Base-by-base conservation (phyloP, 306 rosid species). In the Glycyrrhiza uralensis region DNA sequence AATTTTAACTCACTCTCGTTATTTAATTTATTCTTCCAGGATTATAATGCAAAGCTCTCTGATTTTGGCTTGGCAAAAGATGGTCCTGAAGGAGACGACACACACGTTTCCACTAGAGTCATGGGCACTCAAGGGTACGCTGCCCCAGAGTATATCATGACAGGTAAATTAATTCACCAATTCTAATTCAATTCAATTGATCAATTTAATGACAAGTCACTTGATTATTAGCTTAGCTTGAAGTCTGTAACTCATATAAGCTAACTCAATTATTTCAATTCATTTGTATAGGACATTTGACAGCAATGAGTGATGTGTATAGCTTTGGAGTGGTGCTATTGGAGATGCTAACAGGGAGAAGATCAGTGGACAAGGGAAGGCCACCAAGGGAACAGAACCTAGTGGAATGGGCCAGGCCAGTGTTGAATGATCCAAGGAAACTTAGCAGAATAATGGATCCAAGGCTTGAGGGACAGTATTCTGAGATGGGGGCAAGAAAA, bases 71-170 rank as follows among this genome's bases (percentile, higher is more conserved):
- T 94, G 36, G 99, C 99, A n/a, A 94, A 88, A 76, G 99, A 94
- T 42, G 99, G 97, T 0, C 99, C 99, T 0, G 96, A 91, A 71
- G 99, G 99, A 51, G 97, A 91, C 20, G 97, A 94, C 44, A 94
- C 99, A 0, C 99, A 94, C 50, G 99, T 94, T 47, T 94, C 99
- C 20, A 94, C 99, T 0, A 49, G 99, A 12, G 99, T 94, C 0
- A 86, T 94, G 99, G 99, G 99, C 1, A 94, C 99, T 0, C 96
- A 94, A 41, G 99, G 99, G 15, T 94, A 94, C 0, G 99, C 99
- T 1, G 99, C 97, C 9, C 99, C 99, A 0, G 99, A 94, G 74
- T 94, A 94, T 20, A 44, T 94, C 62, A 94, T 94, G 99, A 94
- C 99, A 4, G 98, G 98, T 90, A 78, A 71, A 50, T 28, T 64